A percentile compares a stretch with the other conserved stretches of the same genome.
Evolutionary conservation across 441 rosid genomes (phyloP).

Genomic region (Eruca vesicaria): DNA sequence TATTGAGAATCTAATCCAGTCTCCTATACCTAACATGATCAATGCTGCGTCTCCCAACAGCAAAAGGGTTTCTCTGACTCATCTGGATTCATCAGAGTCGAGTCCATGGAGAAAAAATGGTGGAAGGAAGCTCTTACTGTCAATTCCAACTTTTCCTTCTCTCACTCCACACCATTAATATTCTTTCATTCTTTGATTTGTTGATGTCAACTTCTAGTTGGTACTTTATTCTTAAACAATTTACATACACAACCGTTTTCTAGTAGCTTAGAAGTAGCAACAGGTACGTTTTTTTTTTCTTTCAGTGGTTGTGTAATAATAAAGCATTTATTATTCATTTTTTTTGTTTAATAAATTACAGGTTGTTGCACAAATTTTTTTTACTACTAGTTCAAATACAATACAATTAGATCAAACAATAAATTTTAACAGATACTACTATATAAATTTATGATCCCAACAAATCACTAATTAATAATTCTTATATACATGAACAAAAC

Average conservation of each 20-base stretch:
- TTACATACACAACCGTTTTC: neutral
- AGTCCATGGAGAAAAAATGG: constrained; percentile 55
- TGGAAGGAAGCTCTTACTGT: constrained; percentile 70
- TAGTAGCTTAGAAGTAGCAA: neutral
- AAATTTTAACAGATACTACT: neutral
- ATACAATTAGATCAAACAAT: neutral
- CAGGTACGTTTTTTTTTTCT: neutral
- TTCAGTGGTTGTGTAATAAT: neutral
- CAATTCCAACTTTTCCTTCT: constrained; percentile 89
- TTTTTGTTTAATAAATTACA: neutral
- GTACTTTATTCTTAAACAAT: neutral
- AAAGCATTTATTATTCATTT: neutral
- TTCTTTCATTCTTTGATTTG: constrained; percentile 19
- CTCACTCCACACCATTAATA: constrained; percentile 17
- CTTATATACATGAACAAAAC: too few relatives aligned
- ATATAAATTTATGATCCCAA: neutral
- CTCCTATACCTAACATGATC: constrained; percentile 14
- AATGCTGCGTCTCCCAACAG: constrained; percentile 78
- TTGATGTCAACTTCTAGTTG: constrained; percentile 74
- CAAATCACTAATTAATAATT: neutral
- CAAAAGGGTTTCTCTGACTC: constrained; percentile 81
- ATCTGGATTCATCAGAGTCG: constrained; percentile 48
- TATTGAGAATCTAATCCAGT: constrained; percentile 44
- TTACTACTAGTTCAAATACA: neutral
- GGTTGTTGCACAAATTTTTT: too few relatives aligned